phyloP scores from a whole-genome alignment of 768 basidiomycete genomes.

The Boletus tylopilopsis region DNA sequence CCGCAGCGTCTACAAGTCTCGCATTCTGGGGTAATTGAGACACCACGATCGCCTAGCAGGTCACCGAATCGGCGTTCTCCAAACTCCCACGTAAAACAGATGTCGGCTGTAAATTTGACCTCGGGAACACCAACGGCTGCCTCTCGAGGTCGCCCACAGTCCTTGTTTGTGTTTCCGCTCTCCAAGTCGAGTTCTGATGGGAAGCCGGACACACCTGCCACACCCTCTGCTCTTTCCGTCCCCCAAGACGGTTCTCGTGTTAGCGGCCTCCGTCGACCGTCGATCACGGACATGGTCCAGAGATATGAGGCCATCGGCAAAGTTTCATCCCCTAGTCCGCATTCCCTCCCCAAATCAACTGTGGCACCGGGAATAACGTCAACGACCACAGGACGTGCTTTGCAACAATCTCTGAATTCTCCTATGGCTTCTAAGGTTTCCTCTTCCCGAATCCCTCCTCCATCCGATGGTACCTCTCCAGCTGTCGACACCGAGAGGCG shows the following conservation, averaged over 20 bases:
- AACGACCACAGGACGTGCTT: slow-evolving; percentile 17
- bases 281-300: slow-evolving; percentile 85
- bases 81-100: slow-evolving; percentile 29
- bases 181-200: slow-evolving; percentile 40
- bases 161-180: slow-evolving; percentile 70
- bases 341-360: slow-evolving; percentile 33
- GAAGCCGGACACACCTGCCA: slow-evolving; percentile 29
- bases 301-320: slow-evolving; percentile 66
- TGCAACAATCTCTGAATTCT: slow-evolving; percentile 20
- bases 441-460: slow-evolving; percentile 18
- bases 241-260: slow-evolving; percentile 45
- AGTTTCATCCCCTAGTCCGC: slow-evolving; percentile 24
- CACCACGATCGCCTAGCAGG: slow-evolving; percentile 26
- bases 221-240: slow-evolving; percentile 40
- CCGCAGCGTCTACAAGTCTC: slow-evolving; percentile 24
- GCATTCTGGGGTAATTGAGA: slow-evolving; percentile 13
- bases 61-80: slow-evolving; percentile 29
- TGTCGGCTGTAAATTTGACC: slow-evolving; percentile 23
- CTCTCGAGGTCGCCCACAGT: slow-evolving; percentile 67
- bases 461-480: slow-evolving; percentile 8
- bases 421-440: slow-evolving; percentile 21
- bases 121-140: slow-evolving; percentile 28
- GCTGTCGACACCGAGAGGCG: slow-evolving; percentile 21
- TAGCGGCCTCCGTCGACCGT: slow-evolving; percentile 52
- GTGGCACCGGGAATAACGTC: slow-evolving; percentile 10